phyloP scores from a whole-genome alignment of 2,329 filamentous ascomycete genomes.

The Cladophialophora exuberans region DNA sequence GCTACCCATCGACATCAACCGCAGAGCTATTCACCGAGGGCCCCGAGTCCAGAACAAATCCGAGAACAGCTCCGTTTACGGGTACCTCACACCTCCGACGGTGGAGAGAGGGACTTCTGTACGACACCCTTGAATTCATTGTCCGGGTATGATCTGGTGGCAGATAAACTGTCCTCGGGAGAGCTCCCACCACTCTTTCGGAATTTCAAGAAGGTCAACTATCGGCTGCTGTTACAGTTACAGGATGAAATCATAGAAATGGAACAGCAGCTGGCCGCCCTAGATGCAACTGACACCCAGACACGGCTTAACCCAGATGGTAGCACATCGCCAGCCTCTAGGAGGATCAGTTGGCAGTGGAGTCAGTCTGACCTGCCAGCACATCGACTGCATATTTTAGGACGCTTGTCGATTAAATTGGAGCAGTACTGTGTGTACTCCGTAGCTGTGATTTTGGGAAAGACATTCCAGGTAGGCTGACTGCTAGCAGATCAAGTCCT shows the following conservation, averaged over 20 bases:
- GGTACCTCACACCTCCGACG: not conserved
- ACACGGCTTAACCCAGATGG: constrained; percentile 38
- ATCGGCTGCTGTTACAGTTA: constrained; percentile 77
- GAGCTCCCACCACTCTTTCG: constrained; percentile 70
- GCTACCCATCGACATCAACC: constrained; percentile 19
- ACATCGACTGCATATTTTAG: constrained; percentile 57
- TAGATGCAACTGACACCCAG: constrained; percentile 59
- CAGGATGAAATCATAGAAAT: constrained; percentile 84
- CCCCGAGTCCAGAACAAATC: constrained; percentile 17
- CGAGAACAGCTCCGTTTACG: constrained; percentile 8
- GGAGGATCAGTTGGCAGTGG: constrained; percentile 48
- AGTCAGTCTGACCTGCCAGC: constrained; percentile 59
- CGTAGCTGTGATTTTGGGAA: not conserved
- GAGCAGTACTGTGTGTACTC: constrained; percentile 65
- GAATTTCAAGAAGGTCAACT: constrained; percentile 79
- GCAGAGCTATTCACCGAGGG: not conserved
- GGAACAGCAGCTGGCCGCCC: constrained; percentile 72
- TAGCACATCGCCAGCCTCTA: constrained; percentile 43
- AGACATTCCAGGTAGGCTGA: not conserved
- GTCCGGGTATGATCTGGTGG: constrained; percentile 61
- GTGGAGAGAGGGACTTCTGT: constrained; percentile 4
- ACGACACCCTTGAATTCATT: constrained; percentile 2
- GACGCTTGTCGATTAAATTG: constrained; percentile 59
- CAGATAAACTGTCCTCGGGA: constrained; percentile 55
- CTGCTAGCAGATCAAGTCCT: constrained; percentile 34